Evolutionary conservation across 495 filamentous ascomycete species (phyloP).

Genomic region (Aspergillus coremiiformis): DNA sequence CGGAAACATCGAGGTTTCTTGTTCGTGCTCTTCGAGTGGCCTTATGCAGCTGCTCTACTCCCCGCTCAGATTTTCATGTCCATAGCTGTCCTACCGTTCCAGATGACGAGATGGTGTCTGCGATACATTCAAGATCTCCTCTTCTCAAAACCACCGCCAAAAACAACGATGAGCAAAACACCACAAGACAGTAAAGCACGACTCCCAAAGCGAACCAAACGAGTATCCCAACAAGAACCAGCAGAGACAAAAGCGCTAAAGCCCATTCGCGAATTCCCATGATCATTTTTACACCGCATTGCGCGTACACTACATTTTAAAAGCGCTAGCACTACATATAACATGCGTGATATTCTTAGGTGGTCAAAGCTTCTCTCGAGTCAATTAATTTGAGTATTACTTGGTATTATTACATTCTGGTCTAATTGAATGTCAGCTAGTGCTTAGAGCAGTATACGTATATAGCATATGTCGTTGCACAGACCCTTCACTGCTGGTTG

Average conservation of each 20-base stretch:
- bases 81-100: constrained; percentile 20
- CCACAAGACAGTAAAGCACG: constrained; percentile 4
- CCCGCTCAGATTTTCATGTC: constrained; percentile 23
- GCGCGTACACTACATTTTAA: not conserved
- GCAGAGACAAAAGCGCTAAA: not conserved
- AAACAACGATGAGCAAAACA: constrained; percentile 17
- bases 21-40: constrained; percentile 21
- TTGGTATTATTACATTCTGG: not conserved
- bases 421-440: not conserved
- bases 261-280: not conserved
- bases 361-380: no score
- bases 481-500: no score
- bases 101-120: constrained; percentile 15
- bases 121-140: constrained; percentile 10
- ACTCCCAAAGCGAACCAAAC: constrained; percentile 1
- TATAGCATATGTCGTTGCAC: no score
- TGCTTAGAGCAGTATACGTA: no score
- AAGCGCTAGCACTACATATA: not conserved
- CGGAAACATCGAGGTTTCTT: constrained; percentile 17
- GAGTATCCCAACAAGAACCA: not conserved
- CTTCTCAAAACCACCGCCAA: constrained; percentile 1
- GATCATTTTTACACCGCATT: not conserved
- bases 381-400: no score
- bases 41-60: constrained; percentile 23
- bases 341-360: no score